These are phyloP conservation scores for Malania oleifera DNA, from an alignment of 164 flowering plant species.

Conservation along the genomic window DNA sequence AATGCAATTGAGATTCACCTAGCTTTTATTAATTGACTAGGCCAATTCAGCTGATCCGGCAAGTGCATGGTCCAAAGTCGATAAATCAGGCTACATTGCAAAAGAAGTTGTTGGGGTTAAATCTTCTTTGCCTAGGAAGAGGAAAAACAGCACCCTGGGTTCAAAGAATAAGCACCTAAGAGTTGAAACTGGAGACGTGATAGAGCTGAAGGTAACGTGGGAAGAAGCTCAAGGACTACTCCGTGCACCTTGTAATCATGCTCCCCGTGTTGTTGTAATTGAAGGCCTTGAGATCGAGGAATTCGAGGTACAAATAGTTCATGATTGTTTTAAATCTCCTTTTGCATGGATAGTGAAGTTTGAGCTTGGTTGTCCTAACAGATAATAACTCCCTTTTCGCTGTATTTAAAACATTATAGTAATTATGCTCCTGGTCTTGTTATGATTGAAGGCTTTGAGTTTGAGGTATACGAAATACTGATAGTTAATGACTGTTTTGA, in stretches of 20 bases:
- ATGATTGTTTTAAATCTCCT: no score
- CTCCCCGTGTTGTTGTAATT: slow-evolving; percentile 53
- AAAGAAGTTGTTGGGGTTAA: slow-evolving; percentile 46
- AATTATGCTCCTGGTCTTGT: no score
- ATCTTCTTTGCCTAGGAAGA: slow-evolving; percentile 42
- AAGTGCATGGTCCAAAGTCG: slow-evolving; percentile 44
- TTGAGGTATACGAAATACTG: no score
- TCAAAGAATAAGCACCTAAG: slow-evolving; percentile 58
- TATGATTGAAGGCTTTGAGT: no score
- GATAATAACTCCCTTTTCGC: not conserved
- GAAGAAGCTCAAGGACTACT: slow-evolving; percentile 89
- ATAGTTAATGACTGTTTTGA: no score
- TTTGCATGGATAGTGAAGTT: no score
- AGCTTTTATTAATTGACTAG: slow-evolving; percentile 28
- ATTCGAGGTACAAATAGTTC: slow-evolving; percentile 45
- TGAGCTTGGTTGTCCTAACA: no score
- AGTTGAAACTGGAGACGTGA: slow-evolving; percentile 52
- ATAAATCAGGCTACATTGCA: slow-evolving; percentile 50
- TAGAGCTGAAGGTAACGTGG: slow-evolving; percentile 78
- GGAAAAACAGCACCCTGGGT: slow-evolving; percentile 59
- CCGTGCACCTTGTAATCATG: slow-evolving; percentile 54
- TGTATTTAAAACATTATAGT: not conserved
- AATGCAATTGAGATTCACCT: slow-evolving; percentile 16
- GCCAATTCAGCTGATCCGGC: slow-evolving; percentile 40
- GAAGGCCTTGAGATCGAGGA: slow-evolving; percentile 92